Evolutionary conservation across 2,329 filamentous ascomycete genomes (phyloP).

Genomic region (Rhynchosporium graminicola): DNA sequence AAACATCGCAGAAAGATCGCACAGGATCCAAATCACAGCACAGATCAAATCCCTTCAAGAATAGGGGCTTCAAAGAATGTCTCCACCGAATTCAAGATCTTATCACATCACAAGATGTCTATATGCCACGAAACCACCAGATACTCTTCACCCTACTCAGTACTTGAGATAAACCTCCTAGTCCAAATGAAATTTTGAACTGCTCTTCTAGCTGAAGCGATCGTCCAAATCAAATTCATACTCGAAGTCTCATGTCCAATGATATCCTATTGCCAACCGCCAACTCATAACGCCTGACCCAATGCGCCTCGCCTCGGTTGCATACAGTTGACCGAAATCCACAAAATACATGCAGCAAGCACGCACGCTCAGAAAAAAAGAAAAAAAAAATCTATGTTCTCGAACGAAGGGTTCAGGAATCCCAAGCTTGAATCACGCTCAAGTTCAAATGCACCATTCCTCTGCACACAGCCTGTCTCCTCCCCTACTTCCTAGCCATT

Average conservation of each 20-base stretch:
- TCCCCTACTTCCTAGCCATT: background rate
- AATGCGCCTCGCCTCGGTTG: slow-evolving; percentile 17
- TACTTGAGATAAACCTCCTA: background rate
- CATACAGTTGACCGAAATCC: background rate
- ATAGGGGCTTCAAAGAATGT: background rate
- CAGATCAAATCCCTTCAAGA: background rate
- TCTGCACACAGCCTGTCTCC: background rate
- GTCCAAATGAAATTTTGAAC: background rate
- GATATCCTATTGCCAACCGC: too few relatives aligned
- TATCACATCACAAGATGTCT: slow-evolving; percentile 6
- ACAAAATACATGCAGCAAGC: background rate
- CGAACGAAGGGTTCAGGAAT: too few relatives aligned
- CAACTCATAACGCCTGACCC: slow-evolving; percentile 13
- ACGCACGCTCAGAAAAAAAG: background rate
- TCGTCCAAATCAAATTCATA: background rate
- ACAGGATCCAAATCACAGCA: background rate
- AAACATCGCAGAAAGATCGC: too few relatives aligned
- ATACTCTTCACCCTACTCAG: background rate
- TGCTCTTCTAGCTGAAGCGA: background rate
- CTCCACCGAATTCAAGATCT: background rate
- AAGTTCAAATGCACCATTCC: too few relatives aligned
- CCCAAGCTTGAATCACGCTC: too few relatives aligned
- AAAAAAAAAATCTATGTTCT: background rate
- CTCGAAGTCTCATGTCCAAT: background rate
- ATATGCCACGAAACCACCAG: slow-evolving; percentile 1